Base-by-base conservation (phyloP, 805 yeast species). In the Ogataea methylovora region DNA sequence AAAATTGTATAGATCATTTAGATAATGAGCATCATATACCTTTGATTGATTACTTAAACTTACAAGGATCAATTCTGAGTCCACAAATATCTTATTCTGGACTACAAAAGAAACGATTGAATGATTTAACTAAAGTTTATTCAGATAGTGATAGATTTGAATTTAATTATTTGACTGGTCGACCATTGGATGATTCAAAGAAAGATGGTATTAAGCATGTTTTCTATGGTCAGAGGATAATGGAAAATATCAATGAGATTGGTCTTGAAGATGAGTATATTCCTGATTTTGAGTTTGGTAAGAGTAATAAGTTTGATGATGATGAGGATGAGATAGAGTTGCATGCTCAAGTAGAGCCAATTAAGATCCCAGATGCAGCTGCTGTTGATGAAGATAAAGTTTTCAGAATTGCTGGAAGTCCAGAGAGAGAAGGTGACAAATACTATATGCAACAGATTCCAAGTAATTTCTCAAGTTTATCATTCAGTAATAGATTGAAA, bases 251-350 rank as follows among this genome's bases (percentile, higher is more conserved):
- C 37, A 23, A n/a, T n/a, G n/a, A n/a, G n/a, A n/a, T n/a, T n/a
- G 87, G 85, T 1, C 60, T 81, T 43, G 81, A 77, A 46, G 90
- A 82, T 51, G 92, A 84, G 48, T 83, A 82, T 46, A 69, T 84
- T 12, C 90, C 90, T 0, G 84, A 79, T 31, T 61, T 83, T 30
- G n/a, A 32, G 19, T 22, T 39, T 27, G 20, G 33, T 29, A 16
- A 29, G 42, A 22, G 43, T 39, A 21, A 46, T 39, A 13, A 27
- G 33, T 13, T 39, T 26, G 36, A 37, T n/a, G 21, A 34, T 16
- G 46, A 41, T 25, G 33, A 33, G 4, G 34, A 20, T 8, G 12
- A 20, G 4, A 23, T 19, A 9, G 46, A 36, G 8, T 25, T 45
- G 7, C 58, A 54, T 30, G 46, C 58, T 1, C 38, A 43, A 27